These are phyloP conservation scores for Neonectria neomacrospora DNA, from an alignment of 2,329 filamentous ascomycete genomes.

Conservation along the genomic window DNA sequence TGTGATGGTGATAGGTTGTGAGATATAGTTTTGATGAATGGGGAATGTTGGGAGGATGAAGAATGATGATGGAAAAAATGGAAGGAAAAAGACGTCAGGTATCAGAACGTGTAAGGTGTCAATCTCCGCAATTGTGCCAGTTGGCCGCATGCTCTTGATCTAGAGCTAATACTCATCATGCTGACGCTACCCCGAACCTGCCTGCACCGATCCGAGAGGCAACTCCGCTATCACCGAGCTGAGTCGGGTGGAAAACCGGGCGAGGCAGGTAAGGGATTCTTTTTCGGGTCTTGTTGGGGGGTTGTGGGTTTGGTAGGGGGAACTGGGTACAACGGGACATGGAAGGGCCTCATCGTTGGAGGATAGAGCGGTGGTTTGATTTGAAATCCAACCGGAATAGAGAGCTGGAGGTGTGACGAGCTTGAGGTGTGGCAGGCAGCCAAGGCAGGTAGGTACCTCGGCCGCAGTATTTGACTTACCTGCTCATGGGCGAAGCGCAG, in stretches of 20 bases:
- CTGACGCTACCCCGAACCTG: conserved; percentile 36
- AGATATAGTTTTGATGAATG: too few relatives aligned
- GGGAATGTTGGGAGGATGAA: too few relatives aligned
- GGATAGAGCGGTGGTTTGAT: conserved; percentile 15
- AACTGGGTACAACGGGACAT: conserved; percentile 11
- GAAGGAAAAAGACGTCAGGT: conserved; percentile 33
- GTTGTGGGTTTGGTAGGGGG: conserved; percentile 20
- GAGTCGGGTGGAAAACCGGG: conserved; percentile 18
- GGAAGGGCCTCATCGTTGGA: not conserved
- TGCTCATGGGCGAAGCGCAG: conserved; percentile 74
- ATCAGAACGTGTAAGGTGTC: conserved; percentile 63
- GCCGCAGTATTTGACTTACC: conserved; percentile 56
- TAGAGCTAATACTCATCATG: conserved; percentile 77
- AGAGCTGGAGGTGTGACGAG: not conserved
- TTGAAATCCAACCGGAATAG: conserved; percentile 31
- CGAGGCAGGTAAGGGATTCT: conserved; percentile 16
- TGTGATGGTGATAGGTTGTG: not conserved
- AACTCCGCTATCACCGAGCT: conserved; percentile 43
- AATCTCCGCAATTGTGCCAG: conserved; percentile 66
- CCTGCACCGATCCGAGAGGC: conserved; percentile 19
- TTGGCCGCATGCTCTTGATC: conserved; percentile 74
- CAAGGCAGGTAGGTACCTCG: conserved; percentile 3
- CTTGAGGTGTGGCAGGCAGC: conserved; percentile 17
- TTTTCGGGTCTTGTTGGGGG: conserved; percentile 14
- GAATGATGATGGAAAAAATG: conserved; percentile 25